phyloP scores from a whole-genome alignment of 1,284 basidiomycete species.

The Ustilago nuda region DNA sequence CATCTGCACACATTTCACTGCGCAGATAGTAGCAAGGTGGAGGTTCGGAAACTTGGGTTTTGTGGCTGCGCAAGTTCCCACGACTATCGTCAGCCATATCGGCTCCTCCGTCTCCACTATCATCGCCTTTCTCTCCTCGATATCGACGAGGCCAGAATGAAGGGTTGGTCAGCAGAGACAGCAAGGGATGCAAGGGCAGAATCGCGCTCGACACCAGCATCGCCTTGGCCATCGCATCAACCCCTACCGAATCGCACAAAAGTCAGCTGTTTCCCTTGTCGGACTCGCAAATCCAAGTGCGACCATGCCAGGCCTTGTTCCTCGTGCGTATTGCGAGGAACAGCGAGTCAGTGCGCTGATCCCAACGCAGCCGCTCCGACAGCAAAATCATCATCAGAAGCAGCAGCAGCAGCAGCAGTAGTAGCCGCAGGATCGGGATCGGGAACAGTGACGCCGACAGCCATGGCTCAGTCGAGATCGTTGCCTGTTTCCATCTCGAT shows the following conservation, averaged over 20 bases:
- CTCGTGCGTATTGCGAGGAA: constrained; percentile 38
- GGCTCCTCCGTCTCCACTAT: not conserved
- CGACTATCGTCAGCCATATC: not conserved
- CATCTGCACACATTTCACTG: too few species aligned
- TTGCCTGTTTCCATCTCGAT: constrained; percentile 22
- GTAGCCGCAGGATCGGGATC: not conserved
- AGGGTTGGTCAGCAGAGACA: not conserved
- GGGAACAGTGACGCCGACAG: constrained; percentile 1
- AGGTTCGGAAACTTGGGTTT: too few species aligned
- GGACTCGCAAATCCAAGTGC: constrained; percentile 43
- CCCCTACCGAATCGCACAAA: constrained; percentile 26
- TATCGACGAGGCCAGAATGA: not conserved
- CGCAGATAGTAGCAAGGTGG: too few species aligned
- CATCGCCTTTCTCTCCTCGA: not conserved
- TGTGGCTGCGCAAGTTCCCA: too few species aligned
- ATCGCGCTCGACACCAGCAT: constrained; percentile 11
- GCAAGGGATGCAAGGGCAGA: not conserved
- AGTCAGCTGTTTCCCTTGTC: constrained; percentile 40
- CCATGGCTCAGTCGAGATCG: not conserved
- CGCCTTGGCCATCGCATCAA: constrained; percentile 16
- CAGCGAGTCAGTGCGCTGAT: constrained; percentile 26
- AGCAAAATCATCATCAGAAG: not conserved
- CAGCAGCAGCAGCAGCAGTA: not conserved
- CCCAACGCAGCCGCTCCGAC: constrained; percentile 11
- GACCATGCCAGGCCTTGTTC: constrained; percentile 44